Evolutionary conservation across 2,329 filamentous ascomycete genomes (phyloP), one percentile per base, ranked within the genome.

Genomic region (Claviceps arundinis): DNA sequence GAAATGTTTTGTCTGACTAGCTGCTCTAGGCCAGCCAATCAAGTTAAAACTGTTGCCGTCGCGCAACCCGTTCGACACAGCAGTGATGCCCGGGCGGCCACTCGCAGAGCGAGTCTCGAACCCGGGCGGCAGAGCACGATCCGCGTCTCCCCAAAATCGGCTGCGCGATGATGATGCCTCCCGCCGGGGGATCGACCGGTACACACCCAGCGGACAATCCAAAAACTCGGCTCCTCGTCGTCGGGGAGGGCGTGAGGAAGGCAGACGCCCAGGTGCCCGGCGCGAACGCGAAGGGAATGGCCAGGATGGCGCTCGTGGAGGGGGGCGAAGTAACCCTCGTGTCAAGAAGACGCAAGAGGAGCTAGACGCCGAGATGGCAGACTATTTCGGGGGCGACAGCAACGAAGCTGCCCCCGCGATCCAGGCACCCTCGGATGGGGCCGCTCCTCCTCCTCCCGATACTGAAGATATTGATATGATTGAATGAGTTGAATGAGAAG

Each of bases 291-390:
- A 80, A 34, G 59, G 52, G 5, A 60, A 60, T 47, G 62, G 60
- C 9, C 60, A 64, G 34, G 60, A 67, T 34, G 56, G 68, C 57
- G 70, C 66, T 14, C 65, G 70, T 26, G 67, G 66, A 22, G 68
- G 67, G 13, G 13, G 41, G 42, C 65, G 70, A 24, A 66, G 67
- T 22, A 70, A 73, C 50, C 76, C 77, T 41, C 78, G 87, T 48
- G 76, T 82, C 2, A 85, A 81, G 69, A 95, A 95, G 77, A 95
- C 90, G 0, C 85, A 89, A 59, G 87, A 95, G 61, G 88, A 96
- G 65, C 74, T 96, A 42, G 90, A 96, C 65, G 88, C 87, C n/a
- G 90, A 96, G 70, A 96, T 96, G 90, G 89, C 84, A 34, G 88
- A 95, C 64, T 96, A 96, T 68, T 96, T 89, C 73, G 82, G 77